Evolutionary conservation across 179 eudicot genomes (phyloP), one percentile per base, ranked within the genome.

Genomic region (Amaranthus tricolor): DNA sequence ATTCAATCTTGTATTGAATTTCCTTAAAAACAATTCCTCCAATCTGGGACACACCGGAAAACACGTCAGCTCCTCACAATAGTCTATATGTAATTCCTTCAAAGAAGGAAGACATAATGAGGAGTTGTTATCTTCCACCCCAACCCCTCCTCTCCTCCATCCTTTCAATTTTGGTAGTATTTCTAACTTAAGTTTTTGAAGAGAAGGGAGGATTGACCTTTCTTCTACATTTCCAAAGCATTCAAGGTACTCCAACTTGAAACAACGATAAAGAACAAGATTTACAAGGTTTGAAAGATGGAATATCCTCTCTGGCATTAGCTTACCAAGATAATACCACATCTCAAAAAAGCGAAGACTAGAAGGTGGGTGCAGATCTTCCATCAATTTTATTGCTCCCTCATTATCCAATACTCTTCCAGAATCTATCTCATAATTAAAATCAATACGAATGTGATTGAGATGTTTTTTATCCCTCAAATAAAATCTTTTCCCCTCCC

Each of bases 21-120:
- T 16, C 0, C 0, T 2, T 20, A 71, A 16, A 0, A 14, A 2
- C 40, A 80, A 55, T 2, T 50, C 20, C 6, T 69, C 76, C 15
- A 77, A 50, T 5, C 0, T 21, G 12, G 84, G 80, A 65, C 74
- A 62, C 17, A 71, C 9, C 9, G 75, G 73, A 62, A 77, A 19
- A 13, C 43, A 24, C 70, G 48, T 58, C 69, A 81, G 1, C 43
- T 64, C 16, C 4, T 74, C 56, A 7, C 77, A 73, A 3, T 1
- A 3, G 3, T 31, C 0, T 31, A 31, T 31, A 0, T 0, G 0
- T 0, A 1, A 0, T 16, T 59, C 40, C 0, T 16, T 0, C 45
- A 78, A 44, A 5, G 12, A 1, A 8, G 54, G 6, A 6, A 72
- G 76, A 70, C 9, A 14, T 21, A 31, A 31, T 68, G 3, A 31